Base-by-base conservation (phyloP, 306 rosid species). In the Calophaca sinica region DNA sequence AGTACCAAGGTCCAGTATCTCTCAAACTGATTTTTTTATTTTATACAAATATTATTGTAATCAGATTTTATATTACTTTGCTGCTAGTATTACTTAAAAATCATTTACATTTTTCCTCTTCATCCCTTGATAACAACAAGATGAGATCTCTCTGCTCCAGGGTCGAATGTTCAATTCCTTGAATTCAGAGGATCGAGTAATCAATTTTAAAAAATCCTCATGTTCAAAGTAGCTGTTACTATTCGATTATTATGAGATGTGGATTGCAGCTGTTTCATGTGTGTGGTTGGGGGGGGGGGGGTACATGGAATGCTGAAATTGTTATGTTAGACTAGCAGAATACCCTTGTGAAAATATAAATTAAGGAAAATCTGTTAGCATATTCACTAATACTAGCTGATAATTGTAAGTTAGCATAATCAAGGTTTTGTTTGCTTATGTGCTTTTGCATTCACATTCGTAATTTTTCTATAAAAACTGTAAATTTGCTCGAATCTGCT, bases 1-100 rank as follows among this genome's bases (percentile, higher is more conserved):
- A 5, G 80, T 94, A 57, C 96, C 97, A 76, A 94, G 99, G 97
- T 94, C 63, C 79, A 77, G 28, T 76, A 57, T 74, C 79, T 35
- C 73, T 53, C 66, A 35, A 78, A 31, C 28, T 20, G 51, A 5
- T 32, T 5, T 20, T 64, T 69, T 46, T 9, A 31, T 7, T 3
- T 50, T 65, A 7, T 59, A 4, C 58, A 20, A 52, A 79, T 74
- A 49, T 5, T 35, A 42, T 8, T 10, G 58, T 35, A 20, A 65
- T 61, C 62, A 6, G 48, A 55, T 52, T 64, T n/a, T 39, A 33
- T 32, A 59, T 31, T 39, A 62, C 31, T 38, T 62, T 62, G 50
- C 49, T 39, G 7, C 35, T 20, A 13, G 66, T 13, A 45, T 12
- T 20, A 20, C 73, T 9, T 20, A 10, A 66, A 61, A 26, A 14